Evolutionary conservation across 495 filamentous ascomycete genomes (phyloP), one percentile per base, ranked within the genome.

Genomic region (Neurospora sublineolata): DNA sequence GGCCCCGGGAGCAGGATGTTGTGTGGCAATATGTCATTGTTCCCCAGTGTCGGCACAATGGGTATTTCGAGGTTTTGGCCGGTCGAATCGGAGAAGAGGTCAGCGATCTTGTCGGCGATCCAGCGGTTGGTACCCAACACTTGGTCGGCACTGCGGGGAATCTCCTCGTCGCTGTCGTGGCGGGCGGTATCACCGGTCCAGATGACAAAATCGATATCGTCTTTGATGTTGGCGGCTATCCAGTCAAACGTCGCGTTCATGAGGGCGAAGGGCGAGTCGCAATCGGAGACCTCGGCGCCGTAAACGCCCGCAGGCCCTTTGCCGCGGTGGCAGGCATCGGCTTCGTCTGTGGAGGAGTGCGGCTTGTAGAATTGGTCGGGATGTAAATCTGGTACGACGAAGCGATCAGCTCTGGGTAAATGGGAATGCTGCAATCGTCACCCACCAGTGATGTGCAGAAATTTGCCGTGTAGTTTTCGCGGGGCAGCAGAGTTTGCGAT

Each of bases 171-270:
- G 80, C 91, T 97, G 80, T 97, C 95, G 79, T 99, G 95, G 72
- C 96, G 89, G 38, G 93, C 94, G 27, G 93, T 97, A 79, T 99
- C 95, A 70, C 95, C 95, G 0, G 96, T 98, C 96, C 96, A 99
- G 69, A 99, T 84, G 44, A 98, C 90, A 77, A 99, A 99, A 81
- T 99, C 95, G 69, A 99, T 86, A 12, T 89, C 79, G 81, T 93
- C 92, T 77, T 88, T 91, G 41, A 99, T 76, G 75, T 97, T 91
- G 37, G 89, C 85, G n/a, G 89, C 85, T 70, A 99, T 91, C 95
- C 95, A 99, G 72, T 88, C 85, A 79, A 98, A 94, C 0, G 96
- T 98, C 77, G 89, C 92, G 80, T 98, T 91, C 68, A 98, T 83
- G 11, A 99, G 87, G 1, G 89, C 80, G 67, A 88, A 78, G 0